These are phyloP conservation scores for Epichloe festucae DNA, from an alignment of 2,329 filamentous ascomycete genomes.

Conservation along the genomic window DNA sequence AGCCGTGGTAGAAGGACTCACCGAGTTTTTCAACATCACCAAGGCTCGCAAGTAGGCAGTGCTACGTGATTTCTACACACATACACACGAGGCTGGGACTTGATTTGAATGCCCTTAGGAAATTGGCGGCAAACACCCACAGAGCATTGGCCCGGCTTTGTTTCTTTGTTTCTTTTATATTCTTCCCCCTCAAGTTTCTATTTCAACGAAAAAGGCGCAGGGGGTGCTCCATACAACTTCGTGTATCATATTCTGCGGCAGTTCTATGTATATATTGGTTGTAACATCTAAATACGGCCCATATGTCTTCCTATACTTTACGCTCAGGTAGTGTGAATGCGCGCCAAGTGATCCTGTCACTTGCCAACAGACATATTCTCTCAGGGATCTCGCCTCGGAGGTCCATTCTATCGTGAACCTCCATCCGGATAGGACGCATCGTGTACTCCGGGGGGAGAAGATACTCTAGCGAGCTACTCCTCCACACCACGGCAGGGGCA, in stretches of 20 bases:
- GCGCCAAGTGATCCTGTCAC: slow-evolving; percentile 32
- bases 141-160: background rate
- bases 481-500: slow-evolving; percentile 3
- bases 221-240: background rate
- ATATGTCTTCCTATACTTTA: background rate
- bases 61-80: background rate
- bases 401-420: slow-evolving; percentile 32
- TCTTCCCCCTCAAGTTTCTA: background rate
- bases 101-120: background rate
- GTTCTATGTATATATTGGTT: background rate
- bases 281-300: background rate
- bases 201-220: background rate
- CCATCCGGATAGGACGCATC: slow-evolving; percentile 33
- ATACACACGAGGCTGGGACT: background rate
- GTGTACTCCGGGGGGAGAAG: slow-evolving; percentile 15
- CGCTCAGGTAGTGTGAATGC: slow-evolving; percentile 30
- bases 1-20: slow-evolving; percentile 64
- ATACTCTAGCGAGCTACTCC: slow-evolving; percentile 12
- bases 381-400: slow-evolving; percentile 33
- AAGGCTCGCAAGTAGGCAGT: slow-evolving; percentile 33
- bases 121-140: background rate
- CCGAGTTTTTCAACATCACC: slow-evolving; percentile 65
- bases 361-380: slow-evolving; percentile 37
- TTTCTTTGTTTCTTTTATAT: no score
- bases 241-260: background rate